These are phyloP conservation scores for Ichthyophthirius multifiliis DNA, from an alignment of 169 alveolate genomes.

Conservation along the genomic window DNA sequence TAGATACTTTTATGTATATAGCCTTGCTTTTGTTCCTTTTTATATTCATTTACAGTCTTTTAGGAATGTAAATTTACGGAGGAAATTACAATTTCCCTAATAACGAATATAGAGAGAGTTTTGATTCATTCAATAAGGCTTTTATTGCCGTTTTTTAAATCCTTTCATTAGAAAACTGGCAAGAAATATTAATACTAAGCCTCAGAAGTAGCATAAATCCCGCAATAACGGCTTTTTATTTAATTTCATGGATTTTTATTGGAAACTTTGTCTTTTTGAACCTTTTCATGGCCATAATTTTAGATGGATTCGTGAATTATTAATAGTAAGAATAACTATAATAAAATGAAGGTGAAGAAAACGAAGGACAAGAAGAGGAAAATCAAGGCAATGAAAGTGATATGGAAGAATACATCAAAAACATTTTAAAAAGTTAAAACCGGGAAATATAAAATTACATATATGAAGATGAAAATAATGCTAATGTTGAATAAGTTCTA, in stretches of 20 bases:
- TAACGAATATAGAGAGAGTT: slow-evolving; percentile 34
- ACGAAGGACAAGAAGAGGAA: neutral
- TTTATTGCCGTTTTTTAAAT: slow-evolving; percentile 69
- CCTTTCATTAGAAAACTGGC: slow-evolving; percentile 81
- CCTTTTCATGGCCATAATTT: slow-evolving; percentile 79
- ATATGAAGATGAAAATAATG: slow-evolving; percentile 12
- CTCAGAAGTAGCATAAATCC: neutral
- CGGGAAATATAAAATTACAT: neutral
- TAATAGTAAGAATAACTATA: slow-evolving; percentile 28
- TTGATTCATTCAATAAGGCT: slow-evolving; percentile 52
- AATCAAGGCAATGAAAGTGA: slow-evolving; percentile 11
- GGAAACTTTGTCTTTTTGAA: slow-evolving; percentile 85
- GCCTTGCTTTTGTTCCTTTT: slow-evolving; percentile 63
- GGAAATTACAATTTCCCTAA: neutral
- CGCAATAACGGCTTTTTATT: slow-evolving; percentile 53
- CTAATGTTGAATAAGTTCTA: slow-evolving; percentile 41
- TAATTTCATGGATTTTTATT: slow-evolving; percentile 73
- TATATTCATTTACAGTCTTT: slow-evolving; percentile 71
- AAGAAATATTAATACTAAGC: neutral
- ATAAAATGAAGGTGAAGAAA: neutral
- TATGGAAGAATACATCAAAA: neutral
- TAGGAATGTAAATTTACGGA: slow-evolving; percentile 42
- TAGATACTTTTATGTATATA: slow-evolving; percentile 59
- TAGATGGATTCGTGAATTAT: slow-evolving; percentile 63
- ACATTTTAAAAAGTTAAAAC: neutral